These are phyloP conservation scores for Pythium sukuiense DNA, from an alignment of 352 stramenopile genomes.

Conservation along the genomic window DNA sequence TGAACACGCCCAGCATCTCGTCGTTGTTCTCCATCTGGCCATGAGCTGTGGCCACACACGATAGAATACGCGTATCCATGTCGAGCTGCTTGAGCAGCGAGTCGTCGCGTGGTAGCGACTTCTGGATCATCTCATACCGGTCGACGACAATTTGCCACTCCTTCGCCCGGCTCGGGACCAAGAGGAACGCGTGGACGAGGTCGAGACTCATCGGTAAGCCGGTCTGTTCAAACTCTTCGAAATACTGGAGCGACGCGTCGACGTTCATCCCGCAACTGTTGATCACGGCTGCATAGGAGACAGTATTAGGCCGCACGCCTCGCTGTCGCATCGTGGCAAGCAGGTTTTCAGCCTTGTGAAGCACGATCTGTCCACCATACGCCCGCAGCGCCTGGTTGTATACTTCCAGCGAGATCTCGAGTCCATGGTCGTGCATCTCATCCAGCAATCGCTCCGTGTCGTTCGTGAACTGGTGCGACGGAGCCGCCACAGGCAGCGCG, in stretches of 20 bases:
- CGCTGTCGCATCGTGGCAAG: slow-evolving; percentile 43
- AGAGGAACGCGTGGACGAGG: slow-evolving; percentile 33
- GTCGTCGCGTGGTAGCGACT: background rate
- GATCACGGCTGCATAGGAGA: slow-evolving; percentile 57
- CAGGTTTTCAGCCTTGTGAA: slow-evolving; percentile 40
- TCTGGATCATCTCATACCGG: slow-evolving; percentile 30
- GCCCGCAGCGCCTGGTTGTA: slow-evolving; percentile 73
- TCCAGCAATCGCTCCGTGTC: slow-evolving; percentile 48
- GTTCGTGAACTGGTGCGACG: slow-evolving; percentile 47
- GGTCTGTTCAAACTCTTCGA: slow-evolving; percentile 37
- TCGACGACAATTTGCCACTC: slow-evolving; percentile 44
- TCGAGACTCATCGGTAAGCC: slow-evolving; percentile 28
- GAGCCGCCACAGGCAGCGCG: slow-evolving; percentile 32
- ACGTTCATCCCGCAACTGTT: slow-evolving; percentile 48
- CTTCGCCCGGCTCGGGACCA: slow-evolving; percentile 36
- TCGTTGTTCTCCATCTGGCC: slow-evolving; percentile 41
- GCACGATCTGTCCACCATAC: slow-evolving; percentile 41
- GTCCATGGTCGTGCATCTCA: slow-evolving; percentile 42
- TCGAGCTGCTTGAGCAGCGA: slow-evolving; percentile 32
- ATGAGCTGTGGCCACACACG: slow-evolving; percentile 61
- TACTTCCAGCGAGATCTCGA: slow-evolving; percentile 40
- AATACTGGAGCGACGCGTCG: slow-evolving; percentile 43
- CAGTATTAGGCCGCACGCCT: slow-evolving; percentile 44
- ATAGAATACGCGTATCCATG: slow-evolving; percentile 56
- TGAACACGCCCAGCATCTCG: slow-evolving; percentile 68